These are phyloP conservation scores for Phytophthora sojae DNA, from an alignment of 352 stramenopile species.

Conservation along the genomic window DNA sequence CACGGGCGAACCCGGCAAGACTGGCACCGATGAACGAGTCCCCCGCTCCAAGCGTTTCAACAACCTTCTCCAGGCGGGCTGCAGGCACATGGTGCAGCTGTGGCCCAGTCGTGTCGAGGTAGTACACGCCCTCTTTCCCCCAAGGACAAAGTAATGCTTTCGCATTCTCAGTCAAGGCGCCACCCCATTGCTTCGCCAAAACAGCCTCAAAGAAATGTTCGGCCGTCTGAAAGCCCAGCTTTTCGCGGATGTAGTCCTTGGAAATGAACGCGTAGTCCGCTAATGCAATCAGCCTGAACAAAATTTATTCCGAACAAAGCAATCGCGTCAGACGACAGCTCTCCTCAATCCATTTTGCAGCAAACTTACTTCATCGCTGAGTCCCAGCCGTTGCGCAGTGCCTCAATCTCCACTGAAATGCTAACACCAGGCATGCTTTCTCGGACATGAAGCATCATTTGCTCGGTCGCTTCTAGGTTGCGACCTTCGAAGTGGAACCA, in stretches of 20 bases:
- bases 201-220: constrained; percentile 46
- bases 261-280: constrained; percentile 63
- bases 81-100: constrained; percentile 38
- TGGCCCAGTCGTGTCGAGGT: constrained; percentile 28
- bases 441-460: constrained; percentile 62
- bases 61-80: constrained; percentile 32
- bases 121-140: constrained; percentile 67
- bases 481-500: constrained; percentile 80
- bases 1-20: constrained; percentile 47
- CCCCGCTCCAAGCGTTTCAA: constrained; percentile 73
- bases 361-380: constrained; percentile 49
- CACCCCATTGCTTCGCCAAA: constrained; percentile 13
- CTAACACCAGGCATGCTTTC: constrained; percentile 3
- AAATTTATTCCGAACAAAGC: no score
- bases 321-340: background rate
- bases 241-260: constrained; percentile 77
- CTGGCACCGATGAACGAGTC: constrained; percentile 75
- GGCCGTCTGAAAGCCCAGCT: constrained; percentile 47
- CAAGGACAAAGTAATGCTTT: constrained; percentile 67
- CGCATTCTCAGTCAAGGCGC: constrained; percentile 12
- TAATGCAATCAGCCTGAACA: constrained; percentile 42
- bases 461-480: constrained; percentile 52
- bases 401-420: constrained; percentile 77
- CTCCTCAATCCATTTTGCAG: background rate
- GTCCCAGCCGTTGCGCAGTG: constrained; percentile 61